Conservation (phyloP, 2,329 filamentous ascomycete genomes). For the Tolypocladium guangdongense region DNA sequence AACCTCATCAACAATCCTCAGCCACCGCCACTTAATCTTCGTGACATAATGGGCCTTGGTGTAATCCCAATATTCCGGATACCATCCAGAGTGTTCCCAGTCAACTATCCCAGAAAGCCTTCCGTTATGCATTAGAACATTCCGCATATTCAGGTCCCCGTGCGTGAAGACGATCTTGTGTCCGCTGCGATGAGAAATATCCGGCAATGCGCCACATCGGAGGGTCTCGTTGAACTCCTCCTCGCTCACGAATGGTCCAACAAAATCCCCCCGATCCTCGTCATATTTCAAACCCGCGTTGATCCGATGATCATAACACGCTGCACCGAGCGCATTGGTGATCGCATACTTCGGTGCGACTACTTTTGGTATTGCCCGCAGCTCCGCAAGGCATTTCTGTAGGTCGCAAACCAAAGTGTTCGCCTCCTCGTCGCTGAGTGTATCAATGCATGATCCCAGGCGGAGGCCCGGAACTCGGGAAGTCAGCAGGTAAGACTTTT, state of each 20-base stretch:
- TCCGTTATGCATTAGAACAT: no score
- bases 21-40: no score
- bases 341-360: neutral
- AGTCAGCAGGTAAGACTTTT: neutral
- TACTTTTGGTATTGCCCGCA: neutral
- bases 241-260: neutral
- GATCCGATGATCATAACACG: neutral
- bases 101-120: no score
- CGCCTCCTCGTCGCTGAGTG: neutral
- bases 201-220: neutral
- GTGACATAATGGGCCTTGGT: no score
- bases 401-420: neutral
- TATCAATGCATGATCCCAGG: neutral
- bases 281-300: neutral
- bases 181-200: neutral
- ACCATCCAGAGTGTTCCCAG: neutral
- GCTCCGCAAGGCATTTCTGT: neutral
- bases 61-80: slow-evolving; percentile 6
- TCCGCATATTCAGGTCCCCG: no score
- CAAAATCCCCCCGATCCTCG: neutral
- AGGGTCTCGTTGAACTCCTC: neutral
- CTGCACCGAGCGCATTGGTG: neutral
- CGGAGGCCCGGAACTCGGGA: neutral
- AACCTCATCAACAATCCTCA: no score
- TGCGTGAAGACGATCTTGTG: neutral